A percentile compares a stretch with the other conserved stretches of the same genome.
Evolutionary conservation across 2,329 filamentous ascomycete species (phyloP).

Genomic region (Epichloe gansuensis): DNA sequence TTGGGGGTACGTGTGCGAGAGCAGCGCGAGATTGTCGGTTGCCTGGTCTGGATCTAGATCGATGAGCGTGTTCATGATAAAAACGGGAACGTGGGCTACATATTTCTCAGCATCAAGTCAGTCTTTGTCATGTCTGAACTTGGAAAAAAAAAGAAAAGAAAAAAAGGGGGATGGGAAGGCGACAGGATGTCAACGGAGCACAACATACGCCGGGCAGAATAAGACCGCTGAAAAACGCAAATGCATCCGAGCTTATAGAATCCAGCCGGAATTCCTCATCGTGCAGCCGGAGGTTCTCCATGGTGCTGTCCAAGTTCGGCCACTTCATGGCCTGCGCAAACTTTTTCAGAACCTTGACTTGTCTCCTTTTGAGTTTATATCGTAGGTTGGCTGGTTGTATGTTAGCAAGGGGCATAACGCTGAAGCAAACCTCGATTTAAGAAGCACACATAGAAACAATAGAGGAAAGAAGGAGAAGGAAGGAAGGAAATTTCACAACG

Average conservation of each 20-base stretch:
- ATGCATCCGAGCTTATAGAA: constrained; percentile 53
- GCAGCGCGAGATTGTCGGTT: constrained; percentile 50
- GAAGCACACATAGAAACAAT: neutral
- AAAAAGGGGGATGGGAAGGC: neutral
- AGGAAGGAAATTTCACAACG: neutral
- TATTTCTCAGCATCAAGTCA: constrained; percentile 1
- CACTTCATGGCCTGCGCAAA: constrained; percentile 66
- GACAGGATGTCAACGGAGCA: neutral
- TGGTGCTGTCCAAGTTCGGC: constrained; percentile 57
- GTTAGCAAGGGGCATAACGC: neutral
- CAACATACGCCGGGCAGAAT: constrained; percentile 54
- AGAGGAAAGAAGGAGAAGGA: neutral
- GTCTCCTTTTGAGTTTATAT: constrained; percentile 51
- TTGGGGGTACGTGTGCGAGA: constrained; percentile 56
- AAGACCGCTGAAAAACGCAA: constrained; percentile 67
- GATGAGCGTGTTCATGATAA: constrained; percentile 69
- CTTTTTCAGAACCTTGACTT: constrained; percentile 54
- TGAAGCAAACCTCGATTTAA: no score
- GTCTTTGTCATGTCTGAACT: neutral
- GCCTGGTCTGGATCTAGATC: constrained; percentile 61
- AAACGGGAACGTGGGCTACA: constrained; percentile 51
- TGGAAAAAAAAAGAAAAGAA: neutral
- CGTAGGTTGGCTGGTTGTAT: constrained; percentile 41
- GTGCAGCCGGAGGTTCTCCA: constrained; percentile 48
- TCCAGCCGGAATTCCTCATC: constrained; percentile 47